phyloP scores from a whole-genome alignment of 176 grass and related monocot species.

The Hordeum vulgare region DNA sequence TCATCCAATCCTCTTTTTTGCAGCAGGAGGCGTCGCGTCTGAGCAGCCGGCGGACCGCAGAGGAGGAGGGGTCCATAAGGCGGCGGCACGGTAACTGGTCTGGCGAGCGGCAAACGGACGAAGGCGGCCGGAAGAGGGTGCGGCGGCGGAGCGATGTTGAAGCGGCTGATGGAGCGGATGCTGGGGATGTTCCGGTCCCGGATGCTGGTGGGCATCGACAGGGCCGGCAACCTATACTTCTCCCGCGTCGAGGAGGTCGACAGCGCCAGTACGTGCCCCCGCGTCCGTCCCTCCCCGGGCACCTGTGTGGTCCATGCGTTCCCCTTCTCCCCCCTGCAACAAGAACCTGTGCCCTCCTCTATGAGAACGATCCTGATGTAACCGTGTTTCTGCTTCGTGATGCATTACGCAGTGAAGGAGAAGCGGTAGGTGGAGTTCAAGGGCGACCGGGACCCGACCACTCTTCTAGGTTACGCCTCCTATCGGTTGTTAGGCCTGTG shows the following conservation, averaged over 20 bases:
- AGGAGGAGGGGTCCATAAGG: background rate
- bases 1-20: background rate
- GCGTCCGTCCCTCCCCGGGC: background rate
- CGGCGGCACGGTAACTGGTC: background rate
- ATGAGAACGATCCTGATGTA: background rate
- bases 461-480: conserved; percentile 62
- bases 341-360: background rate
- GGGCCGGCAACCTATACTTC: conserved; percentile 76
- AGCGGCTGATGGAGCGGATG: conserved; percentile 57
- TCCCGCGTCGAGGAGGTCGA: conserved; percentile 72
- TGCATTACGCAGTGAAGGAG: conserved; percentile 52
- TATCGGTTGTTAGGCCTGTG: background rate
- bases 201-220: conserved; percentile 69
- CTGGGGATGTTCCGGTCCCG: conserved; percentile 60
- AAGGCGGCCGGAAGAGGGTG: background rate
- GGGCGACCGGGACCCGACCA: conserved; percentile 68
- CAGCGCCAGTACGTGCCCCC: conserved; percentile 40
- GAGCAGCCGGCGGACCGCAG: background rate
- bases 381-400: background rate
- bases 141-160: conserved; percentile 41
- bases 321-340: background rate
- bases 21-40: background rate
- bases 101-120: background rate
- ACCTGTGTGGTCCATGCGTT: background rate
- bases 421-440: conserved; percentile 95